Conservation (phyloP, 305 asterid species). For the Stenogyne calaminthoides region DNA sequence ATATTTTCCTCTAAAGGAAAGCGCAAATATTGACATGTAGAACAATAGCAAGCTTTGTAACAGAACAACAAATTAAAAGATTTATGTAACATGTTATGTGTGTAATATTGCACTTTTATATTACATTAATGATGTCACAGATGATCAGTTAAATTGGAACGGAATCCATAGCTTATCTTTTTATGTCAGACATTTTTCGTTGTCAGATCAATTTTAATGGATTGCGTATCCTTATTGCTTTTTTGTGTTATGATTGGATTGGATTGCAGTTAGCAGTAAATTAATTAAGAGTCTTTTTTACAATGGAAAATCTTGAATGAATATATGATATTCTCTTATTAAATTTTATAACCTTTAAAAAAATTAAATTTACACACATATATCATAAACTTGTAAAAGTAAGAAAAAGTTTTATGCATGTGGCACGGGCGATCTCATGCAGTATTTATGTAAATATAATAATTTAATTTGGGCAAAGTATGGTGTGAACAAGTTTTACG, state of each 20-base stretch:
- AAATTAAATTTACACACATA: no score
- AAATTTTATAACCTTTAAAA: no score
- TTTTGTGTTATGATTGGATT: neutral
- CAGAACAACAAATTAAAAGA: conserved; percentile 17
- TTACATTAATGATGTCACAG: no score
- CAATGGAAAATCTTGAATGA: neutral
- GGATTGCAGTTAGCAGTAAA: neutral
- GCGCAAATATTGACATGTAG: conserved; percentile 26
- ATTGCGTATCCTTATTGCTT: neutral
- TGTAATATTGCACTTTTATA: no score
- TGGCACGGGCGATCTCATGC: neutral
- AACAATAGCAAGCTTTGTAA: neutral
- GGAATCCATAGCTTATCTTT: conserved; percentile 29
- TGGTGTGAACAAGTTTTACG: no score
- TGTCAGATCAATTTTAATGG: conserved; percentile 18
- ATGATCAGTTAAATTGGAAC: conserved; percentile 27
- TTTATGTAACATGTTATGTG: conserved; percentile 5
- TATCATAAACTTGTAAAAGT: no score
- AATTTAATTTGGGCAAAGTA: no score
- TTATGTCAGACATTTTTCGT: conserved; percentile 11
- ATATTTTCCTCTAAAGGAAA: conserved; percentile 30
- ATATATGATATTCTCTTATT: neutral
- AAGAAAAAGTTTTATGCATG: no score
- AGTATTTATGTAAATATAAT: neutral
- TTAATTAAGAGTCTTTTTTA: neutral